Evolutionary conservation across 2,329 filamentous ascomycete species (phyloP), one percentile per base, ranked within the genome.

Genomic region (Penicillium sp.): DNA sequence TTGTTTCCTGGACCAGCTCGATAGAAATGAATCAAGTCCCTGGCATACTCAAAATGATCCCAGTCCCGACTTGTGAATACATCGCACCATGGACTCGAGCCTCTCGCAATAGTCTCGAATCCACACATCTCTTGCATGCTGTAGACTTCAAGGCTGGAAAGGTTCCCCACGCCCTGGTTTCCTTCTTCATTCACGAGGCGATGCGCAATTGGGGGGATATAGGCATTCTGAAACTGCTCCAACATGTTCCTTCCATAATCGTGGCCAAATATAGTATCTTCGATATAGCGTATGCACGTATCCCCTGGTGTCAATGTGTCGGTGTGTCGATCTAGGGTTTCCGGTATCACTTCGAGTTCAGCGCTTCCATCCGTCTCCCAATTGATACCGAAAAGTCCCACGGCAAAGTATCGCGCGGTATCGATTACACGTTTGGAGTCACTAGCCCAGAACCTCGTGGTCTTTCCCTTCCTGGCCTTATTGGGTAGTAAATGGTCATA

Each of bases 121-220:
- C 80, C 82, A 64, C 82, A 85, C 72, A 84, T 78, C 61, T 84
- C 81, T 65, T 84, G 82, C 82, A 85, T 84, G 57, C 77, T 74
- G 62, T 79, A 85, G 38, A 84, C 66, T 54, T 84, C 81, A 3
- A 71, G 63, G 47, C 77, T 71, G 0, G 68, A 71, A 56, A 82
- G 75, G 30, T 75, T 76, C n/a, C 77, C 69, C 5, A 72, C 60
- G 1, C 64, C 62, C 6, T 47, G 24, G 45, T 70, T 70, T 1
- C 51, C 45, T 28, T 68, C 55, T 6, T 62, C 53, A 1, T 40
- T 18, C 33, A 64, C 49, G 4, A 84, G 66, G 20, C 81, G 73
- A 14, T 72, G 58, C 35, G 73, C 70, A 43, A 83, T 80, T 14
- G 70, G 61, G 0, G 70, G 69, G 18, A 81, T 71, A 60, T 84